Percentiles rank a stretch among this genome's conserved stretches.
These are phyloP conservation scores for Vaccinium vitisidaea DNA, from an alignment of 148 eudicot genomes.

Conservation along the genomic window DNA sequence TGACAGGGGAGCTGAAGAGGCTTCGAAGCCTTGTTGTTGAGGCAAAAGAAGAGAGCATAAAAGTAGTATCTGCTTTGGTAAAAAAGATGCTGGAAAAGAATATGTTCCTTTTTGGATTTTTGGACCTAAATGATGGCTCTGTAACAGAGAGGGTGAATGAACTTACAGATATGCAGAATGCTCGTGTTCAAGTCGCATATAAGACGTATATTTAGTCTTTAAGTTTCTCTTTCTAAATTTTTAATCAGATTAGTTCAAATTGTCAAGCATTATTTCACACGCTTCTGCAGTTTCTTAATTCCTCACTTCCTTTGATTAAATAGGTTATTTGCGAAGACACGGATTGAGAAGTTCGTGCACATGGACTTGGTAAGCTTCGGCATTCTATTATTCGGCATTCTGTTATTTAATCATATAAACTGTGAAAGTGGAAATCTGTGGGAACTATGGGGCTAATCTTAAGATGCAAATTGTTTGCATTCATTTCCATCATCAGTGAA, in stretches of 20 bases:
- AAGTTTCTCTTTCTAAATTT: neutral
- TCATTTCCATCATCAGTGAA: neutral
- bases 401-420: neutral
- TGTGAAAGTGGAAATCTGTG: neutral
- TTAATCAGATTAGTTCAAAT: neutral
- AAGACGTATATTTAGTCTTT: slow-evolving; percentile 49
- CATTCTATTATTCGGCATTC: neutral
- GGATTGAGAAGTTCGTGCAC: slow-evolving; percentile 51
- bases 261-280: neutral
- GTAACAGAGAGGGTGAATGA: slow-evolving; percentile 62
- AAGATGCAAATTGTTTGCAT: slow-evolving; percentile 3
- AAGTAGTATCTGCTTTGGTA: slow-evolving; percentile 49
- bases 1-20: slow-evolving; percentile 41
- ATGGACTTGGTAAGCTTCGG: slow-evolving; percentile 59
- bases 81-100: slow-evolving; percentile 69
- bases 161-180: slow-evolving; percentile 56
- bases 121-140: slow-evolving; percentile 60
- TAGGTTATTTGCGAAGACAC: slow-evolving; percentile 50
- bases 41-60: slow-evolving; percentile 50
- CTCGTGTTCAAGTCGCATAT: slow-evolving; percentile 52
- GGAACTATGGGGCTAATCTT: neutral
- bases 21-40: slow-evolving; percentile 53
- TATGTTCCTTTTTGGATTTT: slow-evolving; percentile 63
- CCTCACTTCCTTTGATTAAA: neutral
- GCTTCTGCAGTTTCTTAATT: neutral